Percentiles rank a stretch among this genome's conserved stretches.
Conservation (phyloP, 148 eudicot species). For the Chenopodium suecicum region DNA sequence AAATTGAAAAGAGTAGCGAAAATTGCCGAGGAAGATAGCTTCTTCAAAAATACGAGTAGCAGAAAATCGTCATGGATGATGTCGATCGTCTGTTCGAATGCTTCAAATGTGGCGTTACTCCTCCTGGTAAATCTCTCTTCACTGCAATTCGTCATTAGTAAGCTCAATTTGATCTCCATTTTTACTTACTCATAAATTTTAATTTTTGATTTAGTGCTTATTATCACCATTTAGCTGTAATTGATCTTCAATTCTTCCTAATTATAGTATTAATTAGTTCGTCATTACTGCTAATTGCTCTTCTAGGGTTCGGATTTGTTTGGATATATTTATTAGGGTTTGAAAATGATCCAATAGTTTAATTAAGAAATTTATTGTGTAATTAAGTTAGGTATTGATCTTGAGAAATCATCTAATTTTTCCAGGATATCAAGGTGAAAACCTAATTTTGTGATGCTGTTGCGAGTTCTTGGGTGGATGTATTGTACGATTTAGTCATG, state of each 20-base stretch:
- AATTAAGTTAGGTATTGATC: not conserved
- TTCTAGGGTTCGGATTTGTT: not conserved
- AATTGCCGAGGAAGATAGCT: not conserved
- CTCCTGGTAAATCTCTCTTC: constrained; percentile 57
- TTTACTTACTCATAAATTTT: not conserved
- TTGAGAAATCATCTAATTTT: not conserved
- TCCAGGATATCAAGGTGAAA: not conserved
- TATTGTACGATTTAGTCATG: not conserved
- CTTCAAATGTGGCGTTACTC: constrained; percentile 96
- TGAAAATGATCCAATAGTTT: not conserved
- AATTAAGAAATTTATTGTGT: not conserved
- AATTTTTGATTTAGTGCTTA: not conserved
- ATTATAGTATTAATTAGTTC: not conserved
- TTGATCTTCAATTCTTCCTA: not conserved
- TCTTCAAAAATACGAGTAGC: not conserved
- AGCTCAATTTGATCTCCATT: not conserved
- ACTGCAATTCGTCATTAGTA: not conserved
- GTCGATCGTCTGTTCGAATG: constrained; percentile 86
- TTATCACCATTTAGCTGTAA: not conserved
- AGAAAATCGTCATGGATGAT: constrained; percentile 56
- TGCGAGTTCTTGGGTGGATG: not conserved
- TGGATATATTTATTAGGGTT: not conserved
- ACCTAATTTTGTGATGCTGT: not conserved
- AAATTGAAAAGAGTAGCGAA: not conserved
- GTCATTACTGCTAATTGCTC: not conserved